These are phyloP conservation scores for Carex arenaria DNA, from an alignment of 202 grass and related monocot species.

Conservation along the genomic window DNA sequence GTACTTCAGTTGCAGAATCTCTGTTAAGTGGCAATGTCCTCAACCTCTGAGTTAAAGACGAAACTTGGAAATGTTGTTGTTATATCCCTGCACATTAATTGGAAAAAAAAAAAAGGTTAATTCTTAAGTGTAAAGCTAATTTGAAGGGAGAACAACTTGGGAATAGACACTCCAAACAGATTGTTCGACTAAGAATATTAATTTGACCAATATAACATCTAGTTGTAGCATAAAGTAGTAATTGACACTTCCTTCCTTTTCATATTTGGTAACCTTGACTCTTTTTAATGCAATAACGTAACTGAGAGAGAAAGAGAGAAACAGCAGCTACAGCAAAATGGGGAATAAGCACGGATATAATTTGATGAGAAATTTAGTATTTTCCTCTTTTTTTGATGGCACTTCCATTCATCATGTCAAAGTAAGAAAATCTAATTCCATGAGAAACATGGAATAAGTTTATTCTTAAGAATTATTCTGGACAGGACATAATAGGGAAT, in stretches of 20 bases:
- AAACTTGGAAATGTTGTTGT: slow-evolving; percentile 91
- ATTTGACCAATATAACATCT: not conserved
- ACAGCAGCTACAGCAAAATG: not conserved
- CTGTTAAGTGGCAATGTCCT: slow-evolving; percentile 54
- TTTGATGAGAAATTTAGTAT: not conserved
- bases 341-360: not conserved
- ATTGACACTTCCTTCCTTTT: not conserved
- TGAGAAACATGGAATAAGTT: not conserved
- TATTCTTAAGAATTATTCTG: not conserved
- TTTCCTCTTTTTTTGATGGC: not conserved
- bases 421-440: not conserved
- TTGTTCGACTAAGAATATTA: not conserved
- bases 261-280: not conserved
- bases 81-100: slow-evolving; percentile 69
- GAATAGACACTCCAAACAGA: not conserved
- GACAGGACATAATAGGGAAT: not conserved
- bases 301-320: not conserved
- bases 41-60: slow-evolving; percentile 75
- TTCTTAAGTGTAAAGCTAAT: not conserved
- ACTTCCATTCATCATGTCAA: not conserved
- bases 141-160: not conserved
- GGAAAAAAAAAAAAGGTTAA: not conserved
- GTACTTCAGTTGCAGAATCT: not conserved
- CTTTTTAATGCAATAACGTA: not conserved
- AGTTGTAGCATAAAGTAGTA: not conserved